Percentiles rank a stretch among this genome's conserved stretches.
Evolutionary conservation across 768 basidiomycete genomes (phyloP).

Genomic region (Suillus bovinus): DNA sequence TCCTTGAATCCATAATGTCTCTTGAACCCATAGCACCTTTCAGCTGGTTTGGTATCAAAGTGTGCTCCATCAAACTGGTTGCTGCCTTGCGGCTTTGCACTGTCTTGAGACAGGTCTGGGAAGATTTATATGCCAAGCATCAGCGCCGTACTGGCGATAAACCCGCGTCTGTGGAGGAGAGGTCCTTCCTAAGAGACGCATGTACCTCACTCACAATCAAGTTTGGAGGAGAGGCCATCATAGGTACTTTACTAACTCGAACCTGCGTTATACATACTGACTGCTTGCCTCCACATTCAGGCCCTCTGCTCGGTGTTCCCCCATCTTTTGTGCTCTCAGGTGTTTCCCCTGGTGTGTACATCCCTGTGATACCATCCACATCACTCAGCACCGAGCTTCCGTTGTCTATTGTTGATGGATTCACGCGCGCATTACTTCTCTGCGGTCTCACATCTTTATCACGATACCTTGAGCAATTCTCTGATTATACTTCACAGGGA

Average conservation of each 20-base stretch:
- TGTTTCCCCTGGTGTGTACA: slow-evolving; percentile 61
- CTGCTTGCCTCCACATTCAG: slow-evolving; percentile 36
- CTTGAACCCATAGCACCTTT: slow-evolving; percentile 65
- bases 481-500: slow-evolving; percentile 51
- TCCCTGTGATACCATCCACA: slow-evolving; percentile 55
- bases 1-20: slow-evolving; percentile 67
- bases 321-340: slow-evolving; percentile 82
- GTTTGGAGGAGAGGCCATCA: slow-evolving; percentile 74
- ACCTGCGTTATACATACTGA: neutral
- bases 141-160: slow-evolving; percentile 35
- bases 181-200: slow-evolving; percentile 59
- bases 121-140: slow-evolving; percentile 47
- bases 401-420: slow-evolving; percentile 71
- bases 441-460: slow-evolving; percentile 55
- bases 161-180: slow-evolving; percentile 43
- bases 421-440: slow-evolving; percentile 76
- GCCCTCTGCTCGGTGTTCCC: slow-evolving; percentile 61
- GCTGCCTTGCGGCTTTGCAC: slow-evolving; percentile 74
- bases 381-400: slow-evolving; percentile 65
- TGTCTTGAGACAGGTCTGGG: slow-evolving; percentile 65
- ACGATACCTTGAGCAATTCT: neutral
- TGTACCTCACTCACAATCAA: slow-evolving; percentile 65
- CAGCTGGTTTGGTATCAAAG: slow-evolving; percentile 59
- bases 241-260: slow-evolving; percentile 43
- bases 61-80: slow-evolving; percentile 66